A percentile compares a stretch with the other conserved stretches of the same genome.
phyloP scores from a whole-genome alignment of 768 basidiomycete species.

The Phallus indusiatus region DNA sequence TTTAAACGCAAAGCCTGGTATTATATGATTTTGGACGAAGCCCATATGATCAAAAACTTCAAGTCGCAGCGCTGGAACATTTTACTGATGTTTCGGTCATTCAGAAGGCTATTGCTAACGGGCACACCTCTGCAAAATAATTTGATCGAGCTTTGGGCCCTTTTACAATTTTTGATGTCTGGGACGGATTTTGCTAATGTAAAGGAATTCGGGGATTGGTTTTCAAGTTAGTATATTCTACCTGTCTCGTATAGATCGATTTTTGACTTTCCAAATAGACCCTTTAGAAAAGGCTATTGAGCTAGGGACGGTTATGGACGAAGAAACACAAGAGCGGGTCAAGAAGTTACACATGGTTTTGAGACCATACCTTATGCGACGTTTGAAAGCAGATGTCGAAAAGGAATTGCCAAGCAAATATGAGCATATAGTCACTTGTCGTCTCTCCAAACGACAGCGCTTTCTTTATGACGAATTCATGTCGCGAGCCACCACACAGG shows the following conservation, averaged over 20 bases:
- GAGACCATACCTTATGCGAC: constrained; percentile 90
- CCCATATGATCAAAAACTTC: constrained; percentile 98
- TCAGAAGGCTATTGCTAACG: constrained; percentile 80
- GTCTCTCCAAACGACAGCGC: constrained; percentile 85
- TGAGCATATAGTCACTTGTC: constrained; percentile 83
- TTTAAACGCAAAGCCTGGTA: constrained; percentile 93
- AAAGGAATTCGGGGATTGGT: constrained; percentile 94
- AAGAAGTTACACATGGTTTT: constrained; percentile 87
- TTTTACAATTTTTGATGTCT: constrained; percentile 91
- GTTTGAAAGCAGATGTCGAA: constrained; percentile 97
- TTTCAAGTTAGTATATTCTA: constrained; percentile 61
- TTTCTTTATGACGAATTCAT: constrained; percentile 96
- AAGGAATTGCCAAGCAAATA: constrained; percentile 90
- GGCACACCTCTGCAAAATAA: constrained; percentile 98
- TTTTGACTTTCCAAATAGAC: constrained; percentile 35
- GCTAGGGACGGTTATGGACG: constrained; percentile 63
- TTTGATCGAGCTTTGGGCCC: constrained; percentile 88
- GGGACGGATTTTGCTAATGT: constrained; percentile 83
- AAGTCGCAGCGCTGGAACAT: constrained; percentile 91
- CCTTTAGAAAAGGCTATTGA: constrained; percentile 93
- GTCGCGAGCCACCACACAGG: constrained; percentile 74
- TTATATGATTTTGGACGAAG: constrained; percentile 94
- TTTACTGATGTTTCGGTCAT: constrained; percentile 78
- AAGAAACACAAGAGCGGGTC: constrained; percentile 78
- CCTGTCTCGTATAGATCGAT: neutral